Conservation (phyloP, 1,284 basidiomycete genomes). For the Melampsora americana region DNA sequence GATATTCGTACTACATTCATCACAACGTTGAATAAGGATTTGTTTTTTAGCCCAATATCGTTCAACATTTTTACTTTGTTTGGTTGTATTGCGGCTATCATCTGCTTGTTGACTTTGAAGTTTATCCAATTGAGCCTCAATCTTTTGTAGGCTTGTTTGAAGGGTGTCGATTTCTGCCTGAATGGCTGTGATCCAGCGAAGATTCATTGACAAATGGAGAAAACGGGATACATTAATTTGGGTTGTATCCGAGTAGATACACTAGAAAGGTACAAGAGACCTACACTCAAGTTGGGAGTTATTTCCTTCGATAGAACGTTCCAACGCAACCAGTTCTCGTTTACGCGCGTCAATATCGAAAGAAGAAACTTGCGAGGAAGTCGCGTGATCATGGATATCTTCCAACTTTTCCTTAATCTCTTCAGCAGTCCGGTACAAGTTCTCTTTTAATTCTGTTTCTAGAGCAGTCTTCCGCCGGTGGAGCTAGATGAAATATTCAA, state of each 20-base stretch:
- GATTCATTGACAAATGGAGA: neutral
- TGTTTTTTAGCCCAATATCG: slow-evolving; percentile 87
- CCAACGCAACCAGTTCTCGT: slow-evolving; percentile 67
- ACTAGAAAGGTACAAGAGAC: neutral
- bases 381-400: slow-evolving; percentile 61
- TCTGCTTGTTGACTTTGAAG: slow-evolving; percentile 77
- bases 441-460: slow-evolving; percentile 91
- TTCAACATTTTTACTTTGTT: slow-evolving; percentile 90
- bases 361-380: slow-evolving; percentile 63
- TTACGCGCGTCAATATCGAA: slow-evolving; percentile 66
- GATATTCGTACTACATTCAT: slow-evolving; percentile 89
- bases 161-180: slow-evolving; percentile 61
- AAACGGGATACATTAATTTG: neutral
- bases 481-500: slow-evolving; percentile 59
- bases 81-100: slow-evolving; percentile 75
- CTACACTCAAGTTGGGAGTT: slow-evolving; percentile 62
- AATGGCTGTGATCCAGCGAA: neutral
- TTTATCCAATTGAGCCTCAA: slow-evolving; percentile 68
- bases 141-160: slow-evolving; percentile 65
- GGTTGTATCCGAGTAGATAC: neutral
- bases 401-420: slow-evolving; percentile 77
- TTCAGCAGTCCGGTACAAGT: slow-evolving; percentile 70
- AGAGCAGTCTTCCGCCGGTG: slow-evolving; percentile 73
- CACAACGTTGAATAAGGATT: slow-evolving; percentile 75
- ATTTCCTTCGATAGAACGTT: slow-evolving; percentile 65